Base-by-base conservation (phyloP, 257 asterid genomes). In the Rehmannia glutinosa region DNA sequence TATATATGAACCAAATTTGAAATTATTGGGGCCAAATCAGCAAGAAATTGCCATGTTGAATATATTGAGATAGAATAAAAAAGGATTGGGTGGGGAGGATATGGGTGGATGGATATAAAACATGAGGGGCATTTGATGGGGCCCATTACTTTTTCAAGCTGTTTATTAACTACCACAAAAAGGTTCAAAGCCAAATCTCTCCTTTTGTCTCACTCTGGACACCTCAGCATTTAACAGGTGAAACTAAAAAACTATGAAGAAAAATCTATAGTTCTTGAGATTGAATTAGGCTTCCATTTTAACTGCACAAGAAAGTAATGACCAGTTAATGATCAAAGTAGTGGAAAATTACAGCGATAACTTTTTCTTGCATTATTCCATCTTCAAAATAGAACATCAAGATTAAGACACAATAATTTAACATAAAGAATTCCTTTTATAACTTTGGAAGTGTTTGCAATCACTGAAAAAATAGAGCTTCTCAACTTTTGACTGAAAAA, bases 41-140 rank as follows among this genome's bases (percentile, higher is more conserved):
- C 51, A 70, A 54, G 60, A 66, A 73, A 8, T 27, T 62, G 66
- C 16, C 23, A 25, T 5, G 35, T 28, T 28, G 39, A 36, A 35
- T 8, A 35, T 8, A 12, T 58, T 28, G 39, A 36, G 71, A 73
- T 38, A 58, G 24, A 63, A 54, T 25, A 20, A 8, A 73, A 52
- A 57, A 54, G 72, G 80, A 75, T 47, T 66, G 82, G 74, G 55
- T 64, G 73, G 57, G 23, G 76, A 60, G 77, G 78, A 70, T 78
- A 81, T 82, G 89, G 78, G 74, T 79, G 77, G 77, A 49, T 61
- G 88, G 56, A 66, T 73, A n/a, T 50, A 62, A 19, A 68, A 70
- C 70, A 76, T 57, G 77, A 42, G 59, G 49, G 16, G 23, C 70
- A 61, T 21, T 32, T 32, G 59, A 64, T 77, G 78, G 86, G 91